phyloP scores from a whole-genome alignment of 768 basidiomycete genomes.

The Mycena crocata region DNA sequence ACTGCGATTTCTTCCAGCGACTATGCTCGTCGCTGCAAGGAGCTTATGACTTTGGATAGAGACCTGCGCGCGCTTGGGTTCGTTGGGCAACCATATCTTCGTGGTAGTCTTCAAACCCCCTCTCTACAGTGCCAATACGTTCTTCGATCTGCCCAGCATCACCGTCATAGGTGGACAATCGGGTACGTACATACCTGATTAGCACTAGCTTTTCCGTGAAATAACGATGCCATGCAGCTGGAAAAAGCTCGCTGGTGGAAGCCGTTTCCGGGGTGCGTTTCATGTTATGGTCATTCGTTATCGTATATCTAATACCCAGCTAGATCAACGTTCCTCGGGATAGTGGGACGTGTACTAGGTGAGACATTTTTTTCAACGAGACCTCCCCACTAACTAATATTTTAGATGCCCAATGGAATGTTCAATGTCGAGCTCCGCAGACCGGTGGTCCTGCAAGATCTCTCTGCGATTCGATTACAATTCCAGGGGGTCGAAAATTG shows the following conservation, averaged over 20 bases:
- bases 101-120: conserved; percentile 10
- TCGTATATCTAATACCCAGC: not conserved
- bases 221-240: conserved; percentile 50
- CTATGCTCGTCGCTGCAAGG: conserved; percentile 54
- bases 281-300: not conserved
- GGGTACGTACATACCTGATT: conserved; percentile 44
- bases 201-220: not conserved
- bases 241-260: conserved; percentile 71
- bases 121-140: conserved; percentile 45
- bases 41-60: conserved; percentile 52
- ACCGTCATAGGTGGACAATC: conserved; percentile 70
- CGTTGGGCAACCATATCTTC: conserved; percentile 5
- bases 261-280: conserved; percentile 63
- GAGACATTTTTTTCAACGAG: not conserved
- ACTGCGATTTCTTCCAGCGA: conserved; percentile 38
- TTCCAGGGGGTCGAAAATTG: not conserved
- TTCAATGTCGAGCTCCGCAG: conserved; percentile 54
- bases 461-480: conserved; percentile 52
- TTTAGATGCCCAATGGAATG: conserved; percentile 67
- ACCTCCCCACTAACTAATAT: not conserved
- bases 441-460: conserved; percentile 58
- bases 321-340: conserved; percentile 73
- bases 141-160: conserved; percentile 62
- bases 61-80: conserved; percentile 57
- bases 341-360: conserved; percentile 71